phyloP scores from a whole-genome alignment of 768 basidiomycete genomes.

The Psilocybe cubensis region DNA sequence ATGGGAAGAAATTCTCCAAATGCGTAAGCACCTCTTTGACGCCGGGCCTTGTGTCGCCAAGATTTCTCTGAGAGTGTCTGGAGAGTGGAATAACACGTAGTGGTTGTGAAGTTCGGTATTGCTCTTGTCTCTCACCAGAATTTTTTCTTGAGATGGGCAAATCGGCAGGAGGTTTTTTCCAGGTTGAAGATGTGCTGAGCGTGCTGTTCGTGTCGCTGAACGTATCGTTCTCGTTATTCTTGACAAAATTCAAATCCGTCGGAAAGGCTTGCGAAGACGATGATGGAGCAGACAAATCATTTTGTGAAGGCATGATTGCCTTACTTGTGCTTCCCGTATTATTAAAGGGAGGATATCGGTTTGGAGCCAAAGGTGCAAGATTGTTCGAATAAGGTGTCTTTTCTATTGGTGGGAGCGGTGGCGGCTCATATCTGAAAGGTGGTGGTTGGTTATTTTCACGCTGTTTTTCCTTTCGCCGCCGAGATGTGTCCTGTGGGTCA shows the following conservation, averaged over 20 bases:
- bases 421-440: slow-evolving; percentile 29
- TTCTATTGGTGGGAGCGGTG: slow-evolving; percentile 28
- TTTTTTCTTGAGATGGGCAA: background rate
- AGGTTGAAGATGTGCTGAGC: slow-evolving; percentile 10
- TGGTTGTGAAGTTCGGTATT: background rate
- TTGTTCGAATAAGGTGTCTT: slow-evolving; percentile 5
- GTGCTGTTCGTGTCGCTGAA: slow-evolving; percentile 8
- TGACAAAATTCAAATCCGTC: background rate
- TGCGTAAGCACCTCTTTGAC: slow-evolving; percentile 81
- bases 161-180: slow-evolving; percentile 13
- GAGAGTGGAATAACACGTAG: background rate
- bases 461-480: background rate
- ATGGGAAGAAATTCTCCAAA: slow-evolving; percentile 85
- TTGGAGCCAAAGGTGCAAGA: slow-evolving; percentile 6
- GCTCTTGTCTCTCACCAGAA: background rate
- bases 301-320: background rate
- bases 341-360: background rate
- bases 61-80: background rate
- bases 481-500: background rate
- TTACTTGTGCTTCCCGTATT: background rate
- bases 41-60: slow-evolving; percentile 60
- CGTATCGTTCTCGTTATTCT: background rate
- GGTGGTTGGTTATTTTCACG: background rate
- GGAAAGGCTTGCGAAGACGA: background rate
- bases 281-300: background rate